Evolutionary conservation across 306 rosid species (phyloP), one percentile per base, ranked within the genome.

Genomic region (Rosa chinensis): DNA sequence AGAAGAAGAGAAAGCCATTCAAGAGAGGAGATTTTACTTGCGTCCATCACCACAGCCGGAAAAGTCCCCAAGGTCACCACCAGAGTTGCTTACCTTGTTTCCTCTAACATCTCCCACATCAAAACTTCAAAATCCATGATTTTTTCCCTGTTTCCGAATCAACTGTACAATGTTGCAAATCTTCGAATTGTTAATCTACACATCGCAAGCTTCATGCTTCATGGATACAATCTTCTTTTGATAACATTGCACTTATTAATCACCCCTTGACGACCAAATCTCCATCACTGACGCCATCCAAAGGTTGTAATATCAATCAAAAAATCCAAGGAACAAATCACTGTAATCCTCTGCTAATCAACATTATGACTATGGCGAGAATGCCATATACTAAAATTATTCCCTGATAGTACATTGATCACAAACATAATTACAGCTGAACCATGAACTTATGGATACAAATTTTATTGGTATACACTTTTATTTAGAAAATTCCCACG

Each of bases 1-100:
- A 64, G 97, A 90, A 83, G 97, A 92, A 86, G 97, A 90, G 79
- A 90, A 52, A 78, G 97, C 93, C 14, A 89, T 92, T 49, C 85
- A 78, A 85, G 97, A 89, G 76, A 88, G 89, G 81, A 63, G 94
- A 17, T 90, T 92, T 82, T 92, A 90, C 85, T 84, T 90, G 91
- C 94, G 90, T 81, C 94, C 94, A 48, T 92, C 97, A 23, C 97
- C 96, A 12, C 77, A 82, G 50, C 89, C 88, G n/a, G 76, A 35
- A 74, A 73, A 66, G 74, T 63, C 43, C 4, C 69, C 69, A 28
- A 32, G 42, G 69, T 28, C 69, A 63, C 82, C 87, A 47, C 98
- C 96, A 16, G 89, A 85, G 55, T 81, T 94, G 77, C 97, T 92
- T 66, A 42, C 82, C 67, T 80, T 92, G 85, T 94, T 94, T 83